Base-by-base conservation (phyloP, 768 basidiomycete genomes). In the Mycena vulgaris region DNA sequence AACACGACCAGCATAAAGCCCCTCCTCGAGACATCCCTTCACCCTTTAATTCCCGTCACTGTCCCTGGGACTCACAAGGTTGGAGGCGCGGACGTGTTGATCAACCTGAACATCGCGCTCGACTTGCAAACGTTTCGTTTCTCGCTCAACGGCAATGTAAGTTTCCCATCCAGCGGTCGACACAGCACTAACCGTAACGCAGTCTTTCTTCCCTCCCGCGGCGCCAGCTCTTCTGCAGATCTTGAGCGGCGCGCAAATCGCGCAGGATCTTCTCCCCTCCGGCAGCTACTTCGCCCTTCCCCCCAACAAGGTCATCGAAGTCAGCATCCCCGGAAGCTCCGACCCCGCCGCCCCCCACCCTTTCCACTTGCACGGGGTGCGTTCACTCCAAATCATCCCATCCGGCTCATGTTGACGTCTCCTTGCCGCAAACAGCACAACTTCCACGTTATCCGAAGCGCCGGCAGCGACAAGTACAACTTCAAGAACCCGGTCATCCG, bases 171-270 rank as follows among this genome's bases (percentile, higher is more conserved):
- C 31, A 3, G 10, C 33, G 30, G 3, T 23, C 21, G 3, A 27
- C 31, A 17, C 10, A 16, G 17, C 6, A 35, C 56, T 60, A 17
- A 52, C 51, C 4, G 3, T 53, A 2, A 52, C 19, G 11, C 31
- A 70, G 30, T 52, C 71, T 3, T 82, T 76, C 63, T 37, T 49
- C 16, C 75, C 81, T 2, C 85, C 85, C 0, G 73, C 77, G 3
- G 80, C 83, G 2, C 86, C 85, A 2, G 85, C 85, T 1, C 75
- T 87, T 3, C 75, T 86, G 49, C 85, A 87, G 63, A 84, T 86
- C 9, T 58, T 86, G 45, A 84, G 81, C 52, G 86, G 86, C 19
- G 78, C 80, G n/a, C 75, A 74, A 33, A 62, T 71, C 37, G 82
- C 85, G 11, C 63, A 75, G 21, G 75, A 78, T 23, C 70, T 81